Base-by-base conservation (phyloP, 305 asterid species). In the Coffea humblotiana region DNA sequence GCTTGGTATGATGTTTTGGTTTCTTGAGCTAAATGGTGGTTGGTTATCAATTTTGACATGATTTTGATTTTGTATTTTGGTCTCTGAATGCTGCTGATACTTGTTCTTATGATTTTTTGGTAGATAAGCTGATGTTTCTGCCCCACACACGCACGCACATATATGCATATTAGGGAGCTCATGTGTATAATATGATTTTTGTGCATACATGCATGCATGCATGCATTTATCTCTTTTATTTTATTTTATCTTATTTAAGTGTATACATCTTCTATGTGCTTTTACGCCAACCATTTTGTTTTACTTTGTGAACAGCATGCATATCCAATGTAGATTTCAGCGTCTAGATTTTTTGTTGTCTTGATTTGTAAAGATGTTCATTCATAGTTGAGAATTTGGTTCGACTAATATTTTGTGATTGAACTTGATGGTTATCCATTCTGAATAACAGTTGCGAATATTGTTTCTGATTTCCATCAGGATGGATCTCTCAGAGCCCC, bases 401-500 rank as follows among this genome's bases (percentile, higher is more conserved):
- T 6, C 12, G 61, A 19, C 13, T 45, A 32, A 58, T 58, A 16
- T 68, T 69, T 73, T 29, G 23, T 43, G 8, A 29, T 4, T 5
- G 40, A 40, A 58, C 25, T 37, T 75, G n/a, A 60, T 3, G 19
- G n/a, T 19, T 21, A 10, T 2, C 71, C 52, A 48, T 49, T 51
- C 35, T 75, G 21, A 27, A 35, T 23, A 23, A 72, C 27, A 13
- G 23, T 14, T 68, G 78, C 75, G 79, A 3, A 19, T 69, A 52
- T 61, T 76, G 12, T 9, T 48, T 87, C 80, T 85, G 80, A 79
- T 91, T 84, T 80, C 85, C 65, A 85, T 83, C 86, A 96, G 98
- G 98, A 94, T 89, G 98, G 96, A 81, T 91, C 94, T 63, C 98
- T 96, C 82, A 92, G 94, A 79, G 66, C 88, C 80, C 86, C 86